phyloP scores from a whole-genome alignment of 2,329 filamentous ascomycete species.

The Aspergillus brasiliensis region DNA sequence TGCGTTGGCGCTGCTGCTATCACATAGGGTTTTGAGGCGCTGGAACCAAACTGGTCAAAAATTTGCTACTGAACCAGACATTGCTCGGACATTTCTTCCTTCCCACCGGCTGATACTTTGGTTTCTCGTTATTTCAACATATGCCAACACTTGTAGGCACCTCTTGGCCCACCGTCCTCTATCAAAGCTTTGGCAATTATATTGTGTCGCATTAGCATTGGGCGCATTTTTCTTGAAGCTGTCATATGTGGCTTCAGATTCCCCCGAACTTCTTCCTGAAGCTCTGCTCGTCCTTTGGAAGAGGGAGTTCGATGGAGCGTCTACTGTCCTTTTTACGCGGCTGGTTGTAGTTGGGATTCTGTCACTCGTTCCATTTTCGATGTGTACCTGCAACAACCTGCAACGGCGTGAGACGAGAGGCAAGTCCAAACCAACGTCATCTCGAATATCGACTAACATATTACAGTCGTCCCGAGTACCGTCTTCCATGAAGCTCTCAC shows the following conservation, averaged over 20 bases:
- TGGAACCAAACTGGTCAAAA: slow-evolving; percentile 99
- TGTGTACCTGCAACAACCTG: slow-evolving; percentile 19
- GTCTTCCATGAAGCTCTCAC: slow-evolving; percentile 67
- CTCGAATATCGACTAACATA: slow-evolving; percentile 13
- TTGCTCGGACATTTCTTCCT: slow-evolving; percentile 71
- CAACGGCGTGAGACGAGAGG: slow-evolving; percentile 11
- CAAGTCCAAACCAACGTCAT: slow-evolving; percentile 16
- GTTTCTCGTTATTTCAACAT: slow-evolving; percentile 69
- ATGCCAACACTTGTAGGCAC: slow-evolving; percentile 60
- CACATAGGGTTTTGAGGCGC: slow-evolving; percentile 68
- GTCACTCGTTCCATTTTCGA: slow-evolving; percentile 33
- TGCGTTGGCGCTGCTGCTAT: slow-evolving; percentile 56
- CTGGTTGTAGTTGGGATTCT: slow-evolving; percentile 52
- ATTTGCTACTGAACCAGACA: slow-evolving; percentile 85
- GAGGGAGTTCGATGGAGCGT: slow-evolving; percentile 39
- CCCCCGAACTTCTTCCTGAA: slow-evolving; percentile 71
- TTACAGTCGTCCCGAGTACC: slow-evolving; percentile 19
- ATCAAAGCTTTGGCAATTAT: slow-evolving; percentile 25
- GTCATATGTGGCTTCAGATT: slow-evolving; percentile 82
- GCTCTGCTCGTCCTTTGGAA: slow-evolving; percentile 39
- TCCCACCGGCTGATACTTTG: slow-evolving; percentile 70
- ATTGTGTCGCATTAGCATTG: slow-evolving; percentile 48
- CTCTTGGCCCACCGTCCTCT: slow-evolving; percentile 38
- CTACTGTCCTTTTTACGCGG: slow-evolving; percentile 54
- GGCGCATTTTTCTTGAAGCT: slow-evolving; percentile 82